Percentiles rank a stretch among this genome's conserved stretches.
Conservation (phyloP, 805 yeast species). For the Deakozyma indianensis region DNA sequence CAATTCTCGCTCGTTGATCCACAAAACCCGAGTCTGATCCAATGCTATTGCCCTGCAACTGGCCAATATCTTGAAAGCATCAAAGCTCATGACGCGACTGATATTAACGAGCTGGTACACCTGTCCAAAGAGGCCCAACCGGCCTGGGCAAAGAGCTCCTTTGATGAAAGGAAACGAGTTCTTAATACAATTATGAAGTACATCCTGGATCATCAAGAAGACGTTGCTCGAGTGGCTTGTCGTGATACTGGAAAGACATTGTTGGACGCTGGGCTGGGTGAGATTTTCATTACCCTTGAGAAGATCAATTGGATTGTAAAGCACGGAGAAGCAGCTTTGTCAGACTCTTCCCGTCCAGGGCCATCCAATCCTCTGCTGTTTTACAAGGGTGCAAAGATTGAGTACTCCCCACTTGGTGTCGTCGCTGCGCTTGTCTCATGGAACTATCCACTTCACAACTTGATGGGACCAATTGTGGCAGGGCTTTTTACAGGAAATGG, state of each 20-base stretch:
- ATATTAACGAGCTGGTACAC: slow-evolving; percentile 54
- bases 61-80: slow-evolving; percentile 75
- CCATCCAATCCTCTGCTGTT: slow-evolving; percentile 75
- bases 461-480: slow-evolving; percentile 85
- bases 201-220: slow-evolving; percentile 68
- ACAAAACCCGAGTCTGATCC: slow-evolving; percentile 54
- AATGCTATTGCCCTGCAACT: slow-evolving; percentile 91
- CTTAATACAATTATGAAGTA: slow-evolving; percentile 57
- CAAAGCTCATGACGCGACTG: slow-evolving; percentile 45
- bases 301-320: slow-evolving; percentile 80
- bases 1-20: slow-evolving; percentile 44
- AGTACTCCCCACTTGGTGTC: slow-evolving; percentile 85
- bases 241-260: slow-evolving; percentile 93
- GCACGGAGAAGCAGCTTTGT: slow-evolving; percentile 63
- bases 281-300: slow-evolving; percentile 87
- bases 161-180: slow-evolving; percentile 54
- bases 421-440: slow-evolving; percentile 87
- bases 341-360: slow-evolving; percentile 68
- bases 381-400: slow-evolving; percentile 84
- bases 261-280: slow-evolving; percentile 85
- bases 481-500: slow-evolving; percentile 85
- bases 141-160: slow-evolving; percentile 36
- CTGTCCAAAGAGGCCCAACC: slow-evolving; percentile 40
- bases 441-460: slow-evolving; percentile 95
- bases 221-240: slow-evolving; percentile 83